Evolutionary conservation across 2,329 filamentous ascomycete species (phyloP).

Genomic region (Dothidotthia symphoricarpi): DNA sequence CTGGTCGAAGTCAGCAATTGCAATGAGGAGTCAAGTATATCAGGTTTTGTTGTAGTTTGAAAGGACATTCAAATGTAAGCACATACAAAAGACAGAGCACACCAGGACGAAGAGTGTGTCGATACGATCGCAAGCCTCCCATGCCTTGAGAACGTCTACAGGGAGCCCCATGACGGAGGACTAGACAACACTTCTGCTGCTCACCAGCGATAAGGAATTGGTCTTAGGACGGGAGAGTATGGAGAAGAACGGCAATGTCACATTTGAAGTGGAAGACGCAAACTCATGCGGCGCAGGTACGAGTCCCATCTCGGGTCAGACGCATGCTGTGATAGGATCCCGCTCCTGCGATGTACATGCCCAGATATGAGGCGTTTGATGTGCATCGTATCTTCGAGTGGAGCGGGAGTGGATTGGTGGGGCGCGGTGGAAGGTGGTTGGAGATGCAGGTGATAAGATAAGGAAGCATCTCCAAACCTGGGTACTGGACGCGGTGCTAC

Average conservation of each 20-base stretch:
- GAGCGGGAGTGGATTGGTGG: constrained; percentile 11
- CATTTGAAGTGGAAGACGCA: too few relatives aligned
- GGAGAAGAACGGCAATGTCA: background rate
- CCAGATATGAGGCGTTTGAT: constrained; percentile 23
- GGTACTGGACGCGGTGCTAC: too few relatives aligned
- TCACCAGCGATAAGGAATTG: too few relatives aligned
- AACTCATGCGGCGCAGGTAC: constrained; percentile 11
- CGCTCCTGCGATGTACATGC: constrained; percentile 8
- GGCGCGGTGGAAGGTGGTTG: background rate
- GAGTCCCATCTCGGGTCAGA: constrained; percentile 10
- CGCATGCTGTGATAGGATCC: constrained; percentile 5
- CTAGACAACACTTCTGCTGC: too few relatives aligned
- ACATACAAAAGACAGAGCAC: constrained; percentile 50
- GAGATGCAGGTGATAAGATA: constrained; percentile 18
- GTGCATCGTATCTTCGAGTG: constrained; percentile 10
- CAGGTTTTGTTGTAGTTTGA: constrained; percentile 1
- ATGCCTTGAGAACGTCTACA: constrained; percentile 41
- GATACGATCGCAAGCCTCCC: constrained; percentile 53
- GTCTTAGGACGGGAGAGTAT: background rate
- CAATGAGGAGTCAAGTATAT: too few relatives aligned
- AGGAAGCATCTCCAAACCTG: constrained; percentile 4
- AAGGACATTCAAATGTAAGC: background rate
- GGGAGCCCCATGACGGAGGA: constrained; percentile 22
- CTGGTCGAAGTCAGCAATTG: constrained; percentile 8
- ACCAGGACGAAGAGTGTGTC: constrained; percentile 54